Base-by-base conservation (phyloP, 768 basidiomycete genomes). In the Mycena latifolia region DNA sequence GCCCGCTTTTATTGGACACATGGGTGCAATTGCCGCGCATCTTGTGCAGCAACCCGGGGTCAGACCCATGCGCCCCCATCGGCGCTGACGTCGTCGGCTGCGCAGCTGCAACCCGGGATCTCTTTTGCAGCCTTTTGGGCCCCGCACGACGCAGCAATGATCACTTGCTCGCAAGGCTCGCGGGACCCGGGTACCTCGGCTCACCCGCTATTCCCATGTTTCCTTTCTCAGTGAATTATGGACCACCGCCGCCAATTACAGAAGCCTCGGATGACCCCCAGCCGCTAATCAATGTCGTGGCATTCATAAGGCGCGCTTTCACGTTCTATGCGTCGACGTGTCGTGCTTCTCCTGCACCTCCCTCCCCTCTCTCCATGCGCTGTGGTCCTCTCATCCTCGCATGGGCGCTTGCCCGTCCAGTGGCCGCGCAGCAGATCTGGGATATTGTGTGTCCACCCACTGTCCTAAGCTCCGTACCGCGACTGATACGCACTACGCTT, bases 371-470 rank as follows among this genome's bases (percentile, higher is more conserved):
- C 41, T 18, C 20, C 12, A 65, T 65, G 63, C 56, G 28, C 15
- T 7, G 45, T 7, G 28, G 39, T 33, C 22, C 24, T 24, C 56
- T 65, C 15, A 5, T 59, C 18, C 43, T 65, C n/a, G 24, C 37
- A 15, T 45, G 43, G 24, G 20, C 65, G 22, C 41, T 72, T 1
- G 48, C 75, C 47, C 56, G 72, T 35, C 57, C 65, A 15, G 78
- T 67, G 31, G 75, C 76, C 41, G 82, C 81, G 20, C 87, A 87
- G 69, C 85, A 87, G 61, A 88, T 88, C 62, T 85, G 78, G 77
- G 86, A 86, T 61, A 80, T 86, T 35, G 86, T 87, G 67, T 59
- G 85, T 77, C 2, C 3, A 18, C 18, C 20, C 8, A 3, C 33
- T 9, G 45, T 8, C 15, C n/a, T 9, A 15, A 41, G 27, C n/a